Evolutionary conservation across 305 asterid species (phyloP), one percentile per base, ranked within the genome.

Genomic region (Fraxinus nigra): DNA sequence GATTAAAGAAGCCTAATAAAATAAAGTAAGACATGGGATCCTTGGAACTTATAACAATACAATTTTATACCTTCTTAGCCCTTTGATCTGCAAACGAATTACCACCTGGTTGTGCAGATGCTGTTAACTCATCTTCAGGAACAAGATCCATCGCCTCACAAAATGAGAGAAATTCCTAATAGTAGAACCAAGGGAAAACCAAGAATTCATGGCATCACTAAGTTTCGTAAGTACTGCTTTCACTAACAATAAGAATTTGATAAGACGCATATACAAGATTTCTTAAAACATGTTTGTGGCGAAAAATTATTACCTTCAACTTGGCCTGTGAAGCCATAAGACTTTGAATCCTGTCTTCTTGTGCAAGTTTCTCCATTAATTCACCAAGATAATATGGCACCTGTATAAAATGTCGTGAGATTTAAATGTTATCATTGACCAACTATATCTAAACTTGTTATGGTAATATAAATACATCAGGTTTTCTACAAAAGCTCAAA

Each of bases 141-240:
- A 96, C 91, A 90, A 96, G 97, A 85, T 93, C 99, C 98, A 96
- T 90, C 3, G 91, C 87, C 90, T 94, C 99, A 85, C 97, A 96
- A 65, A 94, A 92, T 40, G 95, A 84, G 83, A 96, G 83, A 82
- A 96, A 96, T 84, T 93, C 98, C 99, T 96, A 84, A 69, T 24
- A 73, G 78, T 56, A 82, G 51, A 74, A 40, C 54, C 61, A 78
- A 6, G 65, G 65, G 63, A 81, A 79, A 83, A 40, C 65, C 78
- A 75, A 80, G 40, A 84, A 13, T 59, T 69, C 73, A 77, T 30
- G 77, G 37, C 56, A 79, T 43, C 5, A 54, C n/a, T 65, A 63
- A 72, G 83, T 59, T 83, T 9, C 20, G 72, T 14, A 48, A 75
- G 84, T 37, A 63, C 48, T 75, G 34, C 54, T 61, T 13, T 51